Evolutionary conservation across 805 yeast species (phyloP).

Genomic region (Nakazawaea wickerhamii): DNA sequence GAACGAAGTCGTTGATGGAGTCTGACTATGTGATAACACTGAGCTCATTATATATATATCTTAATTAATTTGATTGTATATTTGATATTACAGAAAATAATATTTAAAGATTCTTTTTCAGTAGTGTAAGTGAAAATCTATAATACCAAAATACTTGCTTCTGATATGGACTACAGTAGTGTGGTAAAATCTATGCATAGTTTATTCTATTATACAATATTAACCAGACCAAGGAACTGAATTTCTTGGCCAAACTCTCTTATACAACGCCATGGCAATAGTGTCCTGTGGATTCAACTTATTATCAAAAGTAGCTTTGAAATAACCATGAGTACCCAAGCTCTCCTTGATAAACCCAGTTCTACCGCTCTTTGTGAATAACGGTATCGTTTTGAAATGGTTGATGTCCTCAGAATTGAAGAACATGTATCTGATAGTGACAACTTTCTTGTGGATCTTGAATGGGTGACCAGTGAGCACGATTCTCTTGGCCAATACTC

Average conservation of each 20-base stretch:
- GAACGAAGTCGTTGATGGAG: slow-evolving; percentile 25
- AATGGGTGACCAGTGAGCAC: slow-evolving; percentile 92
- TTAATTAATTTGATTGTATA: not conserved
- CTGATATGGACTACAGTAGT: too few relatives aligned
- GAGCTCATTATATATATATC: not conserved
- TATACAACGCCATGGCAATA: slow-evolving; percentile 89
- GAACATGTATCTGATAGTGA: slow-evolving; percentile 96
- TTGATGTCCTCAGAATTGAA: slow-evolving; percentile 85
- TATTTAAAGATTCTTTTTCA: not conserved
- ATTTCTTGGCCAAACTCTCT: slow-evolving; percentile 83
- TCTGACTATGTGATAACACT: slow-evolving; percentile 24
- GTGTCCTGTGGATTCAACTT: slow-evolving; percentile 87
- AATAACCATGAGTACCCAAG: slow-evolving; percentile 97
- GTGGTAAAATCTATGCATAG: too few relatives aligned
- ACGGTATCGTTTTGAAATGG: slow-evolving; percentile 86
- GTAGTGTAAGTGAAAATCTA: not conserved
- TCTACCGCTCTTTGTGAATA: slow-evolving; percentile 90
- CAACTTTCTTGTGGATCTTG: slow-evolving; percentile 87
- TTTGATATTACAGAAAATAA: not conserved
- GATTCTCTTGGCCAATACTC: slow-evolving; percentile 83
- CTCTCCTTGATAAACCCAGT: slow-evolving; percentile 92
- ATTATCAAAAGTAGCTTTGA: slow-evolving; percentile 92
- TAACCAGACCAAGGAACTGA: slow-evolving; percentile 30
- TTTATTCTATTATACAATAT: too few relatives aligned
- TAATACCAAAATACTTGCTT: not conserved